These are phyloP conservation scores for Luzula sylvatica DNA, from an alignment of 176 grass and related monocot species.

Conservation along the genomic window DNA sequence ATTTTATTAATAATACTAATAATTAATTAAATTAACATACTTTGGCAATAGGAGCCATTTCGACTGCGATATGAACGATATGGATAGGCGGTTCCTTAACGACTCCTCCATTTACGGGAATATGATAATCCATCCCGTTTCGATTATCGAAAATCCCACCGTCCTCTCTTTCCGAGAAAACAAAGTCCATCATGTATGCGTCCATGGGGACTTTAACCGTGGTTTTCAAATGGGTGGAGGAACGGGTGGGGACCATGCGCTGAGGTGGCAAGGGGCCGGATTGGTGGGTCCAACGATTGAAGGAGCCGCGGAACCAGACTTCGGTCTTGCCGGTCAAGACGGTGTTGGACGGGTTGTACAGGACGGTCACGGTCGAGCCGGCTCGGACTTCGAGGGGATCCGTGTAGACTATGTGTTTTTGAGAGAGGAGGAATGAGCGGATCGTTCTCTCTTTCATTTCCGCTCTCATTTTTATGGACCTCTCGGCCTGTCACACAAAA, in stretches of 20 bases:
- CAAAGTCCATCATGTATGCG: constrained; percentile 98
- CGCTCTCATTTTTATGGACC: constrained; percentile 54
- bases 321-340: constrained; percentile 74
- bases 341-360: constrained; percentile 90
- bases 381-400: constrained; percentile 80
- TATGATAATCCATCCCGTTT: constrained; percentile 80
- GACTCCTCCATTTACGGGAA: constrained; percentile 56
- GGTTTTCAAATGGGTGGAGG: constrained; percentile 58
- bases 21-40: constrained; percentile 26
- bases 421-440: constrained; percentile 74
- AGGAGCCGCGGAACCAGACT: constrained; percentile 84
- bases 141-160: constrained; percentile 91
- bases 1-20: not conserved
- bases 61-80: constrained; percentile 89
- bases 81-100: constrained; percentile 82
- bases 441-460: constrained; percentile 76
- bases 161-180: constrained; percentile 90
- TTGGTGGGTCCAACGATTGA: constrained; percentile 82
- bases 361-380: constrained; percentile 53
- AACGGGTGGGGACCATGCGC: constrained; percentile 59
- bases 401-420: constrained; percentile 87
- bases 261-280: constrained; percentile 63
- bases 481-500: constrained; percentile 77
- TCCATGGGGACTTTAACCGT: constrained; percentile 75
- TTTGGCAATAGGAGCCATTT: constrained; percentile 99